Percentiles rank a stretch among this genome's conserved stretches.
Conservation (phyloP, 768 basidiomycete genomes). For the Arthromyces matolae region DNA sequence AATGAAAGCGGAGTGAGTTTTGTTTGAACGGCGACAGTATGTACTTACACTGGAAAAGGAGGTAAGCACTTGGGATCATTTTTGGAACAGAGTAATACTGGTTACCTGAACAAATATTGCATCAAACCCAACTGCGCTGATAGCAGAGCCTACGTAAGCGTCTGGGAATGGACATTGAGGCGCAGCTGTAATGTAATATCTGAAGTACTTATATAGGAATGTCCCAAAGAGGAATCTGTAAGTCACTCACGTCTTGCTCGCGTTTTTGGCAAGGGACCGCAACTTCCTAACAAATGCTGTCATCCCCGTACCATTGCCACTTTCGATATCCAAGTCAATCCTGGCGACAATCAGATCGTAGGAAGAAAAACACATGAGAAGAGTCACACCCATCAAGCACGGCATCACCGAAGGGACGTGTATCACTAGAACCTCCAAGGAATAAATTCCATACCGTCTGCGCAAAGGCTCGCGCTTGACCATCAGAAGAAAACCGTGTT, state of each 20-base stretch:
- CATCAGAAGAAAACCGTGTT: constrained; percentile 53
- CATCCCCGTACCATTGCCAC: constrained; percentile 47
- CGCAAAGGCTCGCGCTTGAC: constrained; percentile 55
- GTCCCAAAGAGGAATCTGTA: neutral
- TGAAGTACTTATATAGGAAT: constrained; percentile 15
- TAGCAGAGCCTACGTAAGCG: constrained; percentile 50
- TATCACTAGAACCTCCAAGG: constrained; percentile 52
- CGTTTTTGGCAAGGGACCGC: constrained; percentile 42
- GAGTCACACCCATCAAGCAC: constrained; percentile 65
- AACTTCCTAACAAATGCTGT: constrained; percentile 53
- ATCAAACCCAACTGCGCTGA: constrained; percentile 63
- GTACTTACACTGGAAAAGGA: constrained; percentile 11
- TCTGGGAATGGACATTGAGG: constrained; percentile 72
- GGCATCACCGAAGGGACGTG: constrained; percentile 67
- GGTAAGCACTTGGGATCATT: too few species aligned
- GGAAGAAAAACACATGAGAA: neutral
- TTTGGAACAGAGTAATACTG: neutral
- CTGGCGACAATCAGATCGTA: constrained; percentile 22
- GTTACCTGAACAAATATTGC: constrained; percentile 52
- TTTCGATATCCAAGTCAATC: constrained; percentile 72
- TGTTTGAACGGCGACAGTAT: neutral
- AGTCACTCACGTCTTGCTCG: constrained; percentile 46
- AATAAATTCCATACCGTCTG: constrained; percentile 71
- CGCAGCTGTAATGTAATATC: constrained; percentile 64
- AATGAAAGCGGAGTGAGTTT: neutral